Percentiles rank a stretch among this genome's conserved stretches.
These are phyloP conservation scores for Xylariaceae sp. DNA, from an alignment of 2,329 filamentous ascomycete species.

Conservation along the genomic window DNA sequence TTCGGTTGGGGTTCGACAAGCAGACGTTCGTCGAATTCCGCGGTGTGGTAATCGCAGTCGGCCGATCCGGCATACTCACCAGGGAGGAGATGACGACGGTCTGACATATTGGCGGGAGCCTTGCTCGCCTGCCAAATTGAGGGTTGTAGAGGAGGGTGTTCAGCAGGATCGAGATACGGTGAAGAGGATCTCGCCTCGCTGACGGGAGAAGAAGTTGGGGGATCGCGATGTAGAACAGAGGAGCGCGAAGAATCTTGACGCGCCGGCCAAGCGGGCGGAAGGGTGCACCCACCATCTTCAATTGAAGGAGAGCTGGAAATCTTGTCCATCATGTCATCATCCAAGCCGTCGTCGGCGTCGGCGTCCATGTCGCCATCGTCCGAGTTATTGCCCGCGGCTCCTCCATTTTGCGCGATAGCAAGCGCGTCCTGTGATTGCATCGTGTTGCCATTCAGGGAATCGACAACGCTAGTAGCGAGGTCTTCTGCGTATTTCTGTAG, in stretches of 20 bases:
- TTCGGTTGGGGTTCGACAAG: conserved; percentile 13
- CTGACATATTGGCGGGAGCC: conserved; percentile 35
- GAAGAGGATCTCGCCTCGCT: conserved; percentile 45
- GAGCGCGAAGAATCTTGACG: conserved; percentile 47
- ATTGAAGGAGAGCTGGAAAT: conserved; percentile 99
- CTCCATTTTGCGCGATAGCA: conserved; percentile 65
- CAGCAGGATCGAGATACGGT: conserved; percentile 45
- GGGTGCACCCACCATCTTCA: conserved; percentile 89
- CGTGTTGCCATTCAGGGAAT: conserved; percentile 44
- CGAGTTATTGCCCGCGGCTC: conserved; percentile 46
- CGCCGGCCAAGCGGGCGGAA: conserved; percentile 46
- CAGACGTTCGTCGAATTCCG: conserved; percentile 23
- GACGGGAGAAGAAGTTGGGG: conserved; percentile 36
- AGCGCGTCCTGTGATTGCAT: conserved; percentile 59
- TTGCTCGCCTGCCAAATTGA: conserved; percentile 38
- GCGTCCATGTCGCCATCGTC: conserved; percentile 69
- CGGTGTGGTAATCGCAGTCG: conserved; percentile 39
- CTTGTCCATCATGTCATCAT: conserved; percentile 96
- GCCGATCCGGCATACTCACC: conserved; percentile 48
- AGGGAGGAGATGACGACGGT: conserved; percentile 51
- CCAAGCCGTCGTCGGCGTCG: conserved; percentile 74
- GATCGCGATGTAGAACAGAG: conserved; percentile 34
- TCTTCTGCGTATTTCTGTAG: conserved; percentile 51
- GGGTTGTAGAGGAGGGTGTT: conserved; percentile 36
- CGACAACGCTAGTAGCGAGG: conserved; percentile 44